Conservation (phyloP, 2,329 filamentous ascomycete species). For the Pseudogymnoascus pannorum region DNA sequence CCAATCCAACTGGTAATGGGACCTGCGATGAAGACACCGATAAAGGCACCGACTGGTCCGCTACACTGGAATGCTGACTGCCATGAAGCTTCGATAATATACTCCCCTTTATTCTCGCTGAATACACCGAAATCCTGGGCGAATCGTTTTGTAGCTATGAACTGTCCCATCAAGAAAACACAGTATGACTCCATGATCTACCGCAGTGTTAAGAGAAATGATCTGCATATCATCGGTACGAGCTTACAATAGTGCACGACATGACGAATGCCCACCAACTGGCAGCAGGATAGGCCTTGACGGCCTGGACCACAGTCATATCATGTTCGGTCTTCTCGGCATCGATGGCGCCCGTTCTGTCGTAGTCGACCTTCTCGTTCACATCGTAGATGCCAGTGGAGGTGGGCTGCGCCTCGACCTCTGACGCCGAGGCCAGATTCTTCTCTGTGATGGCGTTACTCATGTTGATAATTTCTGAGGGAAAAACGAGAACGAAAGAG, state of each 20-base stretch:
- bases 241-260: conserved; percentile 45
- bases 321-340: conserved; percentile 34
- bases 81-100: conserved; percentile 46
- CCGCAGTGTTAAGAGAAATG: conserved; percentile 12
- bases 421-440: conserved; percentile 10
- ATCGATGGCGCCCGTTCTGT: conserved; percentile 24
- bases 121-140: conserved; percentile 38
- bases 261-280: conserved; percentile 49
- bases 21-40: conserved; percentile 52
- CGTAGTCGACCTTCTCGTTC: conserved; percentile 14
- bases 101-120: conserved; percentile 19
- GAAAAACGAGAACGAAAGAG: conserved; percentile 25
- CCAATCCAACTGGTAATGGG: conserved; percentile 52
- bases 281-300: conserved; percentile 45
- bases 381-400: conserved; percentile 7
- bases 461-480: conserved; percentile 19
- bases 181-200: conserved; percentile 52
- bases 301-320: conserved; percentile 42
- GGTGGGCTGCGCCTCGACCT: conserved; percentile 18
- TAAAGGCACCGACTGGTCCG: conserved; percentile 50
- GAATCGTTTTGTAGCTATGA: conserved; percentile 46
- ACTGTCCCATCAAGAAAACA: conserved; percentile 54
- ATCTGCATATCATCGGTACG: conserved; percentile 10
- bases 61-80: conserved; percentile 49
- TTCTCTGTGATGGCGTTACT: conserved; percentile 15